Conservation (phyloP, 2,329 filamentous ascomycete genomes). For the Penicillium sp. region DNA sequence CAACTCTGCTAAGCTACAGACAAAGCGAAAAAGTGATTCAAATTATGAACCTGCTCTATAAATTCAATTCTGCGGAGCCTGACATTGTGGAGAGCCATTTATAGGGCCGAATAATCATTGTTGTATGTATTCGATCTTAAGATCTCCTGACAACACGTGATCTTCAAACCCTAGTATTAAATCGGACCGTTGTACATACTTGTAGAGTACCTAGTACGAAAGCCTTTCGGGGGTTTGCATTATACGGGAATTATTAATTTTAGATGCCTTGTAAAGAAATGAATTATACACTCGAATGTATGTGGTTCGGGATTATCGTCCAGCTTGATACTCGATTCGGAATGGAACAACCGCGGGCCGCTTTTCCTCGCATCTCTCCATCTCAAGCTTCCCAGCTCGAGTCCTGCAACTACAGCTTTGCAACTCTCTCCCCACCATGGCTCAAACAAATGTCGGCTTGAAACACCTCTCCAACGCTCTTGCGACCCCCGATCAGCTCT, state of each 20-base stretch:
- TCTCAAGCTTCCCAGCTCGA: slow-evolving; percentile 1
- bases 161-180: not conserved
- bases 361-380: not conserved
- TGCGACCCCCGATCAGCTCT: slow-evolving; percentile 52
- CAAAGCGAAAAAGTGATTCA: not conserved
- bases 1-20: not conserved
- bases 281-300: not conserved
- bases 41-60: not conserved
- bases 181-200: not conserved
- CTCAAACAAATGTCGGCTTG: slow-evolving; percentile 33
- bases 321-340: slow-evolving; percentile 10
- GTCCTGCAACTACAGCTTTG: slow-evolving; percentile 21
- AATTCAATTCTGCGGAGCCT: not conserved
- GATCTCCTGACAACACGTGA: not conserved
- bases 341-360: slow-evolving; percentile 10
- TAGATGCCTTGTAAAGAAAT: not conserved
- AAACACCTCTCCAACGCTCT: slow-evolving; percentile 53
- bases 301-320: not conserved
- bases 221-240: not conserved
- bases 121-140: not conserved
- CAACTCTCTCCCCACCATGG: slow-evolving; percentile 31
- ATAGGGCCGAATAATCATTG: not conserved
- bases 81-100: not conserved
- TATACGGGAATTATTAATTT: not conserved
- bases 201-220: not conserved